phyloP scores from a whole-genome alignment of 192 early-diverging fungal species.

The Coemansia sp. region DNA sequence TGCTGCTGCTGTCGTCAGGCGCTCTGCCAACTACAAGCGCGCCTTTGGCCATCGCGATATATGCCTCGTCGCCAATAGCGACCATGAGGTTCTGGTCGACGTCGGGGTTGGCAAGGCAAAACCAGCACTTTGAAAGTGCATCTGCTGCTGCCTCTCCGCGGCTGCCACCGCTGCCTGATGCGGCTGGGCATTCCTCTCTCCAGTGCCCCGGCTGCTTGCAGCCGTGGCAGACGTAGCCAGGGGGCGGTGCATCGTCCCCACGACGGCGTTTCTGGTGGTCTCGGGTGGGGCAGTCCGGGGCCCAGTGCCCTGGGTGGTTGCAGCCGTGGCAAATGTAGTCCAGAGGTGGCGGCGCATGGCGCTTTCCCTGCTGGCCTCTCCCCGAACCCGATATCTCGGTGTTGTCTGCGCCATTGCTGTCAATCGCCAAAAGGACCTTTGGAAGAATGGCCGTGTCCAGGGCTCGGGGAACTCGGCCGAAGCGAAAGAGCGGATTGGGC shows the following conservation, averaged over 20 bases:
- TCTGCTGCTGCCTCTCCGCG: slow-evolving; percentile 25
- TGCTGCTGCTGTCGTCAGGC: too few relatives aligned
- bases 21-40: slow-evolving; percentile 54
- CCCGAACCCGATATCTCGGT: slow-evolving; percentile 17
- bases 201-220: slow-evolving; percentile 53
- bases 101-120: slow-evolving; percentile 88
- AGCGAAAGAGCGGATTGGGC: slow-evolving; percentile 43
- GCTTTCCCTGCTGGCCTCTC: slow-evolving; percentile 4
- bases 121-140: slow-evolving; percentile 71
- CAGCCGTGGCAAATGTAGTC: slow-evolving; percentile 60
- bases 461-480: slow-evolving; percentile 4
- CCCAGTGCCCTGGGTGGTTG: slow-evolving; percentile 58
- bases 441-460: slow-evolving; percentile 13
- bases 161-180: neutral
- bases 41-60: slow-evolving; percentile 87
- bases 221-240: slow-evolving; percentile 46
- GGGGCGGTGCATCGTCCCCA: slow-evolving; percentile 29
- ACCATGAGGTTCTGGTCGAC: slow-evolving; percentile 87
- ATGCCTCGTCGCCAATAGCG: slow-evolving; percentile 73
- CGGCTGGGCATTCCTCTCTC: slow-evolving; percentile 46
- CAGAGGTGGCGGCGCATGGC: slow-evolving; percentile 36
- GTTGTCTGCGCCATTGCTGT: slow-evolving; percentile 50
- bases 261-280: slow-evolving; percentile 30
- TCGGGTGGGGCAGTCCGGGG: slow-evolving; percentile 56
- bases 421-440: slow-evolving; percentile 25